These are phyloP conservation scores for Ophiostoma triangulosporum DNA, from an alignment of 2,329 filamentous ascomycete genomes.

Conservation along the genomic window DNA sequence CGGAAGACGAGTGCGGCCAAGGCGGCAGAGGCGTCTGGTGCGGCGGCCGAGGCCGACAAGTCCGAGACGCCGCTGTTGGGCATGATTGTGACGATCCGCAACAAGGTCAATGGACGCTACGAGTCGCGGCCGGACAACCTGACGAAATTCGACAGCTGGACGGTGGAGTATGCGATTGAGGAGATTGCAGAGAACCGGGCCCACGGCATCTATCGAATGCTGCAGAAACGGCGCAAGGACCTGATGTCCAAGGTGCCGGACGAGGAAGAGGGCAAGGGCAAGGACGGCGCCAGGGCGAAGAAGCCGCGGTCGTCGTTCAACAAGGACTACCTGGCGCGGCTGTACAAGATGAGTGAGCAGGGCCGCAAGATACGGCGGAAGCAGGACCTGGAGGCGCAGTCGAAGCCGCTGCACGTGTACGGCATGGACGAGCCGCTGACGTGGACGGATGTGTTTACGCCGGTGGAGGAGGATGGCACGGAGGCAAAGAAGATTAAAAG, in stretches of 20 bases:
- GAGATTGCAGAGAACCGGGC: slow-evolving; percentile 19
- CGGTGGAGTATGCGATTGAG: slow-evolving; percentile 62
- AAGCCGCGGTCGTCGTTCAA: slow-evolving; percentile 5
- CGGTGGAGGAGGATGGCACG: background rate
- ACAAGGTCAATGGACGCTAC: slow-evolving; percentile 53
- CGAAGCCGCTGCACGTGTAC: slow-evolving; percentile 32
- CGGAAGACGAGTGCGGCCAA: background rate
- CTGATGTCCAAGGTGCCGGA: slow-evolving; percentile 3
- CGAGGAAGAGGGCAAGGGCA: background rate
- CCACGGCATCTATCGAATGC: slow-evolving; percentile 9
- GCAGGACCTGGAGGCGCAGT: slow-evolving; percentile 31
- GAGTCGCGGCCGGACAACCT: slow-evolving; percentile 47
- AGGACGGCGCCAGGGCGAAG: background rate
- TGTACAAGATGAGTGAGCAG: slow-evolving; percentile 11
- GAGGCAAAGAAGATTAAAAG: background rate
- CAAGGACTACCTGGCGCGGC: slow-evolving; percentile 10
- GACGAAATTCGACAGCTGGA: slow-evolving; percentile 40
- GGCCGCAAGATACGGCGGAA: slow-evolving; percentile 18
- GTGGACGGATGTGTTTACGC: slow-evolving; percentile 24
- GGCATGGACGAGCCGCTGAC: slow-evolving; percentile 25
- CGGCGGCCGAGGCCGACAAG: slow-evolving; percentile 1
- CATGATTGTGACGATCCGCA: slow-evolving; percentile 55
- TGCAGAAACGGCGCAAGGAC: slow-evolving; percentile 9
- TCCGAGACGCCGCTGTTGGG: slow-evolving; percentile 22
- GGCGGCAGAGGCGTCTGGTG: background rate